Evolutionary conservation across 495 filamentous ascomycete genomes (phyloP).

Genomic region (Daldinia childiae): DNA sequence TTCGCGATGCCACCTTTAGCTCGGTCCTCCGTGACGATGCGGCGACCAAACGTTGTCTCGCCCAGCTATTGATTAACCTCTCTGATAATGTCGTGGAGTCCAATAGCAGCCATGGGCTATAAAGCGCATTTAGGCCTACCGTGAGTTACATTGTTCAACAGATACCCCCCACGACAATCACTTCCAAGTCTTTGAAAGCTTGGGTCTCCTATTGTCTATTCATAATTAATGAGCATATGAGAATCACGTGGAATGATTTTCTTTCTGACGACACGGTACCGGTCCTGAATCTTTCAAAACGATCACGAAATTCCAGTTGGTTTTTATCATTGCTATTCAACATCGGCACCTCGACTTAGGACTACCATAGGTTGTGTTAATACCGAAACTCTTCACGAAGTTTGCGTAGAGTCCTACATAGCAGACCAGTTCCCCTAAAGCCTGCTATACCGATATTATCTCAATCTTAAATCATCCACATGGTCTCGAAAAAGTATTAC

Average conservation of each 20-base stretch:
- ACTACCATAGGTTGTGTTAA: neutral
- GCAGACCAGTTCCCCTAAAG: neutral
- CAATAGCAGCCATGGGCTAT: conserved; percentile 45
- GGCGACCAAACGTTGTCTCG: conserved; percentile 96
- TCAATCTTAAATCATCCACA: neutral
- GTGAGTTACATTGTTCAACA: neutral
- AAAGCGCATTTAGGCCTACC: neutral
- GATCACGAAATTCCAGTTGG: too few relatives aligned
- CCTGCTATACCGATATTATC: neutral
- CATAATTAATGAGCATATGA: neutral
- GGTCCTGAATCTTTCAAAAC: neutral
- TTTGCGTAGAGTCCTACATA: neutral
- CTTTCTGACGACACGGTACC: neutral
- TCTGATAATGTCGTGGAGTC: conserved; percentile 87
- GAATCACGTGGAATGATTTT: neutral
- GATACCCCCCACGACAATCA: neutral
- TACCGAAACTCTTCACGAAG: neutral
- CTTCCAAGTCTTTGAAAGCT: neutral
- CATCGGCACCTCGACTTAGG: neutral
- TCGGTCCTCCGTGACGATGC: conserved; percentile 96
- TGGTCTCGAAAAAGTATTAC: neutral
- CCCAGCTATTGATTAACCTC: conserved; percentile 95
- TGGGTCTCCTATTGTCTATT: neutral
- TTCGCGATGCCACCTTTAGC: conserved; percentile 96
- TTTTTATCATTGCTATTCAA: too few relatives aligned